Evolutionary conservation across 805 yeast species (phyloP).

Genomic region (Candida tammaniensis): DNA sequence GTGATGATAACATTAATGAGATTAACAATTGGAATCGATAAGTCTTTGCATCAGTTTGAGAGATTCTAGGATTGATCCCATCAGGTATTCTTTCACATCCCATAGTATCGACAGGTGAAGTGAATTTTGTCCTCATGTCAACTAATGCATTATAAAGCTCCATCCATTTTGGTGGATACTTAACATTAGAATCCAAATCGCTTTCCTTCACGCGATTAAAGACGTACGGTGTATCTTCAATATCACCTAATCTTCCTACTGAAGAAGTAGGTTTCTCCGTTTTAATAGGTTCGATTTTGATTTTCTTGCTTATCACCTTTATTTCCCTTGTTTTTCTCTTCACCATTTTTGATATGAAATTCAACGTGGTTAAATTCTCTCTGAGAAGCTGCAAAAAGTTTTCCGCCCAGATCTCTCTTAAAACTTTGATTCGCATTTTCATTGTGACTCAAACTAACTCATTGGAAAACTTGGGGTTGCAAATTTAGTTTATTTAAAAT

Average conservation of each 20-base stretch:
- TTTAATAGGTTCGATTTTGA: not conserved
- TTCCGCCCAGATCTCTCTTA: too few relatives aligned
- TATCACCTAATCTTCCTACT: too few relatives aligned
- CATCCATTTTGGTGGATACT: slow-evolving; percentile 46
- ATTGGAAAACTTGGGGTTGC: too few relatives aligned
- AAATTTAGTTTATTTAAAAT: too few relatives aligned
- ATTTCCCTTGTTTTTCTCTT: slow-evolving; percentile 5
- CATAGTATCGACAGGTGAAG: slow-evolving; percentile 86
- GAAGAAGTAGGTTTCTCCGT: not conserved
- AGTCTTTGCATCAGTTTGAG: slow-evolving; percentile 28
- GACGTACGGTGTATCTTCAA: slow-evolving; percentile 1
- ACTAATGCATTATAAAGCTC: slow-evolving; percentile 59
- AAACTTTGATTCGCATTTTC: too few relatives aligned
- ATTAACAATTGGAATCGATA: slow-evolving; percentile 73
- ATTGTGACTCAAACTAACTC: not conserved
- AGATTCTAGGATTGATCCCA: slow-evolving; percentile 36
- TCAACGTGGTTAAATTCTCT: not conserved
- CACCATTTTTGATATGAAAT: slow-evolving; percentile 4
- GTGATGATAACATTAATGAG: slow-evolving; percentile 84
- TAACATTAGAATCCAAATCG: slow-evolving; percentile 1
- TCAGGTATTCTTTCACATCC: slow-evolving; percentile 72
- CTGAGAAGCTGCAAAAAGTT: slow-evolving; percentile 1
- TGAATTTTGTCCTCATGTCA: slow-evolving; percentile 59
- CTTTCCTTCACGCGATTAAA: not conserved
- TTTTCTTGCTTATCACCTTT: slow-evolving; percentile 5